A percentile compares a stretch with the other conserved stretches of the same genome.
These are phyloP conservation scores for Collybia nuda DNA, from an alignment of 768 basidiomycete species.

Conservation along the genomic window DNA sequence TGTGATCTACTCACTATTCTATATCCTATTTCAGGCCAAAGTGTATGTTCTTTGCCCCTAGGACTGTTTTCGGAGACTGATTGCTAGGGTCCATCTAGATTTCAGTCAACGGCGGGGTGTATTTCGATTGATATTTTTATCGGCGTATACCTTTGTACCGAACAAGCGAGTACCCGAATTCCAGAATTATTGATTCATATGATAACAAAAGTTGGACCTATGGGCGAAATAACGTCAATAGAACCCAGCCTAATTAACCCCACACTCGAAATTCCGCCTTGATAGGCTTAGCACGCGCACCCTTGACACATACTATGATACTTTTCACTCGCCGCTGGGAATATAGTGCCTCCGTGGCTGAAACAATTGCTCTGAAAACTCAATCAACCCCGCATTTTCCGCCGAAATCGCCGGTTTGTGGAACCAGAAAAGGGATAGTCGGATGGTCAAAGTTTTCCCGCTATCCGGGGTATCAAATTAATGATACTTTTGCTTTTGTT, in stretches of 20 bases:
- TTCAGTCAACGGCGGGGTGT: constrained; percentile 1
- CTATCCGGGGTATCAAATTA: too few species aligned
- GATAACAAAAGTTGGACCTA: too few species aligned
- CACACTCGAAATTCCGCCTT: background rate
- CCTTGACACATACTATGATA: background rate
- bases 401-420: too few species aligned
- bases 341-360: too few species aligned
- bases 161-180: background rate
- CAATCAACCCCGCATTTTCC: too few species aligned
- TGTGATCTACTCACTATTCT: background rate
- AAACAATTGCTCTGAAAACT: too few species aligned
- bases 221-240: too few species aligned
- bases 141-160: background rate
- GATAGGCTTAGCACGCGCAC: background rate
- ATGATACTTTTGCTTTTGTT: too few species aligned
- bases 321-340: too few species aligned
- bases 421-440: too few species aligned
- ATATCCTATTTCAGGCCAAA: constrained; percentile 11
- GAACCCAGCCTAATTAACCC: background rate
- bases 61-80: background rate
- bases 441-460: too few species aligned
- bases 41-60: constrained; percentile 7
- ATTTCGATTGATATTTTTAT: background rate
- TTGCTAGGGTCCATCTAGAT: background rate
- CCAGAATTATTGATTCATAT: too few species aligned